Conservation (phyloP, 1,284 basidiomycete species). For the Papiliotrema nemorosa region DNA sequence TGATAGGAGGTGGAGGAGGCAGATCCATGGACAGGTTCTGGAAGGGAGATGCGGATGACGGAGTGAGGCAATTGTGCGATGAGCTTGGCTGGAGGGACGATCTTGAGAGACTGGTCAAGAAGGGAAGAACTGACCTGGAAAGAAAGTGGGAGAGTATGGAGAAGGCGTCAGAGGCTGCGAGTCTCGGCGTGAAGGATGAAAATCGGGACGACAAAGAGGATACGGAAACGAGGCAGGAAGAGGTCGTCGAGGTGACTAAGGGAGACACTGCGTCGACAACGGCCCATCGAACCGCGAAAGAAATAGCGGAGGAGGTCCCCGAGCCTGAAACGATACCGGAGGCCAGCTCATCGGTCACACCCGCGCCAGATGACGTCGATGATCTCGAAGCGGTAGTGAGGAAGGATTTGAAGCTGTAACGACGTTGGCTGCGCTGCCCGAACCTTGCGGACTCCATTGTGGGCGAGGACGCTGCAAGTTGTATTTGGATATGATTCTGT, state of each 20-base stretch:
- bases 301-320: background rate
- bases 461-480: background rate
- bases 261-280: conserved; percentile 1
- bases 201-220: conserved; percentile 7
- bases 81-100: conserved; percentile 46
- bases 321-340: background rate
- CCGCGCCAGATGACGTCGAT: background rate
- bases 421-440: too few relatives aligned
- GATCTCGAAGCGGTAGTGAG: conserved; percentile 15
- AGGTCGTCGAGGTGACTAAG: conserved; percentile 3
- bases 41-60: conserved; percentile 48
- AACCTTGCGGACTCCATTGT: too few relatives aligned
- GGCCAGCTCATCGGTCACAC: background rate
- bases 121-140: conserved; percentile 25
- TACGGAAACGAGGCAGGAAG: conserved; percentile 1
- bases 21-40: conserved; percentile 38
- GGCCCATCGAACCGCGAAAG: background rate
- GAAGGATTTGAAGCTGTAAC: conserved; percentile 13
- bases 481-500: background rate
- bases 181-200: background rate
- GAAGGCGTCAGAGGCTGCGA: background rate
- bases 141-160: conserved; percentile 27
- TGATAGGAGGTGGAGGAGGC: conserved; percentile 1
- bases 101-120: conserved; percentile 30
- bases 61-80: conserved; percentile 27